Percentiles rank a stretch among this genome's conserved stretches.
phyloP scores from a whole-genome alignment of 805 yeast genomes.

The Metschnikowia rubicola region DNA sequence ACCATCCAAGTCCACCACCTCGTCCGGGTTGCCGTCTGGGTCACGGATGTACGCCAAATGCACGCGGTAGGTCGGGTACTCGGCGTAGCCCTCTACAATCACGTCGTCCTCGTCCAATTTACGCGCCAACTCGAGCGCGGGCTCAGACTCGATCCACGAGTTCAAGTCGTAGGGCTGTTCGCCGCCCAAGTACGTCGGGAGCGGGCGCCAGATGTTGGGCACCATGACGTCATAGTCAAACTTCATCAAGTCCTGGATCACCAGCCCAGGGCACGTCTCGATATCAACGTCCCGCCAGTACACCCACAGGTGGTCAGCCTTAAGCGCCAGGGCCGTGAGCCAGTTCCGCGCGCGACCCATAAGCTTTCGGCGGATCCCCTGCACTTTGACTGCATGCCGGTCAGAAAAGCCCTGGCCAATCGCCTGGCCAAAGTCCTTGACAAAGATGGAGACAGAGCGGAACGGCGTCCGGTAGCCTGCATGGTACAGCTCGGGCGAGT shows the following conservation, averaged over 20 bases:
- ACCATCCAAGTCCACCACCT: slow-evolving; percentile 73
- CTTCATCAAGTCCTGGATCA: slow-evolving; percentile 71
- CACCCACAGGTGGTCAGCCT: slow-evolving; percentile 87
- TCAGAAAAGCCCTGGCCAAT: slow-evolving; percentile 85
- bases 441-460: slow-evolving; percentile 74
- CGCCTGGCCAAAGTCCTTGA: slow-evolving; percentile 78
- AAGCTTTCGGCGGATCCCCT: slow-evolving; percentile 76
- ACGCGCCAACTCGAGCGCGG: slow-evolving; percentile 65
- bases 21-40: slow-evolving; percentile 55
- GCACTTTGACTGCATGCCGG: slow-evolving; percentile 80
- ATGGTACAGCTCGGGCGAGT: slow-evolving; percentile 57
- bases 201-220: slow-evolving; percentile 95
- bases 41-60: slow-evolving; percentile 74
- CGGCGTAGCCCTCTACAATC: slow-evolving; percentile 85
- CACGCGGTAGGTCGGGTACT: slow-evolving; percentile 81
- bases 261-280: slow-evolving; percentile 76
- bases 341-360: slow-evolving; percentile 89
- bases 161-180: slow-evolving; percentile 96
- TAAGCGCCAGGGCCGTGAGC: slow-evolving; percentile 68
- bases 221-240: slow-evolving; percentile 67
- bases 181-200: slow-evolving; percentile 84
- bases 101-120: slow-evolving; percentile 75
- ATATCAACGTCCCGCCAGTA: slow-evolving; percentile 89
- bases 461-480: slow-evolving; percentile 62
- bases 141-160: slow-evolving; percentile 90